Percentiles rank a stretch among this genome's conserved stretches.
These are phyloP conservation scores for Linderniella brevidens DNA, from an alignment of 257 asterid species.

Conservation along the genomic window DNA sequence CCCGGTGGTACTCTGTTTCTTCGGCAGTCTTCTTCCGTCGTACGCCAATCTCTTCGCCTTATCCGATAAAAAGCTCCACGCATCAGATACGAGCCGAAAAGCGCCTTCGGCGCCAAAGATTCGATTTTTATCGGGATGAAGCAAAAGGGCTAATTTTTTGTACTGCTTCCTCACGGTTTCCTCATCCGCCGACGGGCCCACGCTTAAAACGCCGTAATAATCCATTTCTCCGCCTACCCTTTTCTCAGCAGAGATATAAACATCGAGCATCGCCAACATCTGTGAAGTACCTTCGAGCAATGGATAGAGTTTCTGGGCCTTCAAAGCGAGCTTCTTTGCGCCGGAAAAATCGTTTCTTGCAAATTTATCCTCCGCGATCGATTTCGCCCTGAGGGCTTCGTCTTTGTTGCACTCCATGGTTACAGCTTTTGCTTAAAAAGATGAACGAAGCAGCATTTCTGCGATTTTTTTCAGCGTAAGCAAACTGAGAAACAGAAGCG, in stretches of 20 bases:
- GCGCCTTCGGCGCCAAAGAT: slow-evolving; percentile 64
- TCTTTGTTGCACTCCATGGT: slow-evolving; percentile 81
- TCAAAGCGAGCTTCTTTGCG: slow-evolving; percentile 47
- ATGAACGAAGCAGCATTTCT: no score
- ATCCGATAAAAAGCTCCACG: slow-evolving; percentile 47
- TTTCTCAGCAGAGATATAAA: slow-evolving; percentile 40
- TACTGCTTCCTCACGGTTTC: slow-evolving; percentile 45
- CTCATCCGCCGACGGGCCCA: slow-evolving; percentile 39
- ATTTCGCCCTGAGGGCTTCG: slow-evolving; percentile 56
- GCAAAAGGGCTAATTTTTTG: slow-evolving; percentile 52
- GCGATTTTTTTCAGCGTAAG: no score
- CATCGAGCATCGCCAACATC: slow-evolving; percentile 42
- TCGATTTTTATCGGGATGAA: slow-evolving; percentile 72
- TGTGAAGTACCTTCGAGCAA: slow-evolving; percentile 46
- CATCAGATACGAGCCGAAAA: slow-evolving; percentile 52
- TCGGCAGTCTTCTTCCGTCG: slow-evolving; percentile 35
- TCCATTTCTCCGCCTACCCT: slow-evolving; percentile 44
- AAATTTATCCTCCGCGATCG: slow-evolving; percentile 49
- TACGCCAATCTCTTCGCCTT: slow-evolving; percentile 41
- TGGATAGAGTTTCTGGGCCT: slow-evolving; percentile 51
- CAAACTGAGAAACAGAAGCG: no score
- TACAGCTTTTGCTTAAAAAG: no score
- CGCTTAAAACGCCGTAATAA: slow-evolving; percentile 59
- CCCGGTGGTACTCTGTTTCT: no score
- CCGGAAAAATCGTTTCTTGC: slow-evolving; percentile 30